Base-by-base conservation (phyloP, 345 rosid species). In the Anacardium occidentale region DNA sequence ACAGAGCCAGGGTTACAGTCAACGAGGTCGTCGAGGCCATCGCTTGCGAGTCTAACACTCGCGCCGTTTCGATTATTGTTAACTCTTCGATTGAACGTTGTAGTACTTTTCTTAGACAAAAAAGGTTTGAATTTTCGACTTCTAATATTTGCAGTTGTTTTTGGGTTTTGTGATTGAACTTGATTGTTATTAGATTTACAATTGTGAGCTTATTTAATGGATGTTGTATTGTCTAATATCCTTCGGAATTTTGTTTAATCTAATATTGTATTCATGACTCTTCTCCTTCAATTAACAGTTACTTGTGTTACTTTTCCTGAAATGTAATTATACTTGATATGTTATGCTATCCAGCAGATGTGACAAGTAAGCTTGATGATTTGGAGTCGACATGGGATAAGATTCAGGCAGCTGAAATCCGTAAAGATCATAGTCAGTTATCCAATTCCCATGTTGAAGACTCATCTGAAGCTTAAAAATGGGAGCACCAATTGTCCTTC, bases 1-100 rank as follows among this genome's bases (percentile, higher is more conserved):
- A 83, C 25, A 80, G 87, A 67, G 86, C 80, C 81, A 82, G 89
- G 83, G 88, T 81, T 79, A 62, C 84, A 5, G 79, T 78, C 42
- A 83, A 76, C 74, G 85, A 81, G 50, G 72, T 79, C n/a, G 40
- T 34, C 4, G 86, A 74, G 18, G 81, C 55, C 9, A n/a, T 52
- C 32, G 53, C 72, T 74, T 73, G 72, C 64, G 86, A 84, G 14
- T 72, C 61, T 21, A 75, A 62, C n/a, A 70, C 26, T 59, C 68
- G 76, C 47, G 81, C 75, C 42, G 81, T 77, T 71, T 57, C 78
- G 71, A 55, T 75, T 77, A 75, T 74, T 25, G 76, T 65, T 11
- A 78, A 64, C 71, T 57, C 83, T n/a, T 68, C 86, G 71, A 77
- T 76, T 70, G 83, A 83, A 66, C 79, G 89, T 67, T 84, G 86